Evolutionary conservation across 352 stramenopile genomes (phyloP).

Genomic region (Pythium periplocum): DNA sequence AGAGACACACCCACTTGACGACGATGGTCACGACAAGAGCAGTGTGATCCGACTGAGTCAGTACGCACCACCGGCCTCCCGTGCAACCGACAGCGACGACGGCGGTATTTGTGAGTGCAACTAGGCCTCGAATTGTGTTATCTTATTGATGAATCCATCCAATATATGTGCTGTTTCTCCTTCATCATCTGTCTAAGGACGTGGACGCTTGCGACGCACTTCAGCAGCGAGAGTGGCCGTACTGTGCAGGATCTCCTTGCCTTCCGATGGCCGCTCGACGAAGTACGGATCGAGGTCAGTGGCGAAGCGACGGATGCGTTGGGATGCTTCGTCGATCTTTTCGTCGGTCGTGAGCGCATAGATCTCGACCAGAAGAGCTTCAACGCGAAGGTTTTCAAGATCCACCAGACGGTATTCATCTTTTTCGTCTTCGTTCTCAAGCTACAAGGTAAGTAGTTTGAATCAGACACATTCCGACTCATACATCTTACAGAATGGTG

Average conservation of each 20-base stretch:
- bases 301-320: conserved; percentile 79
- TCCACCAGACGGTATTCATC: conserved; percentile 82
- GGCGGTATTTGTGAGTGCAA: conserved; percentile 15
- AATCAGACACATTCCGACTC: too few relatives aligned
- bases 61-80: conserved; percentile 15
- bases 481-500: too few relatives aligned
- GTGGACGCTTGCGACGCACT: conserved; percentile 69
- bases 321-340: conserved; percentile 78
- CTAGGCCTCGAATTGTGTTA: conserved; percentile 1
- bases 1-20: background rate
- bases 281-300: conserved; percentile 83
- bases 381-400: conserved; percentile 75
- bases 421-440: conserved; percentile 78
- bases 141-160: background rate
- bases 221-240: conserved; percentile 76
- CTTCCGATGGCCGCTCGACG: conserved; percentile 74
- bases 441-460: conserved; percentile 17
- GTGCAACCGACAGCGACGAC: conserved; percentile 4
- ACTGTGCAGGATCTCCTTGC: conserved; percentile 81
- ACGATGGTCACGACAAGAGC: conserved; percentile 4
- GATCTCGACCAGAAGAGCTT: conserved; percentile 83
- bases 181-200: conserved; percentile 22
- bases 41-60: conserved; percentile 45
- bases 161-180: too few relatives aligned
- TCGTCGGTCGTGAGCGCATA: conserved; percentile 80